Conservation (phyloP, 2,329 filamentous ascomycete species). For the Apiospora saccharicola region DNA sequence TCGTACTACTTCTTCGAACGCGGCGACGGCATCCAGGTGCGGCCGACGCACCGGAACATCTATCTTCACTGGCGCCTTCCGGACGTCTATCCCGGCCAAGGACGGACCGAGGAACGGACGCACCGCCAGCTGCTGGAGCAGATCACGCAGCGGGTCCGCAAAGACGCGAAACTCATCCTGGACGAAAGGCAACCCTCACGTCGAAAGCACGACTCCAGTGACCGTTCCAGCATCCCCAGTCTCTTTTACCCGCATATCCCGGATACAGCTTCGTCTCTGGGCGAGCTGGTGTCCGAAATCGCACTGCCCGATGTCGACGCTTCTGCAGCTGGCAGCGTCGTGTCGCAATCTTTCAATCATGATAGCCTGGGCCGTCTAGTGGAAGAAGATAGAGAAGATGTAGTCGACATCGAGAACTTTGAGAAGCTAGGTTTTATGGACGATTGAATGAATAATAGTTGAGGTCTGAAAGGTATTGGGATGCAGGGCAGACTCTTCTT, state of each 20-base stretch:
- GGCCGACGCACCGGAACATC: conserved; percentile 30
- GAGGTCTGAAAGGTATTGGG: too few species aligned
- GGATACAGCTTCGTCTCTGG: background rate
- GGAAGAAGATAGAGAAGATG: background rate
- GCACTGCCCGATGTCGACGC: background rate
- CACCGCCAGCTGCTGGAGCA: conserved; percentile 10
- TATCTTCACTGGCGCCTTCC: conserved; percentile 32
- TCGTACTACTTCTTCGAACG: conserved; percentile 32
- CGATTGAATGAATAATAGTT: too few species aligned
- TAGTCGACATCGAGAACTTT: background rate
- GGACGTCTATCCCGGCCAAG: conserved; percentile 20
- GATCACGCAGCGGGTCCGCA: conserved; percentile 20
- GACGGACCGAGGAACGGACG: background rate
- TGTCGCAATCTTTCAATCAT: background rate
- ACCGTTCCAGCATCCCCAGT: conserved; percentile 14
- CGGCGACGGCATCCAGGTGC: conserved; percentile 29
- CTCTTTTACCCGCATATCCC: background rate
- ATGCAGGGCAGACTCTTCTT: too few species aligned
- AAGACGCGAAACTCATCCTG: conserved; percentile 24
- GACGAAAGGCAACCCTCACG: conserved; percentile 19
- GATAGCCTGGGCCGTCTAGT: background rate
- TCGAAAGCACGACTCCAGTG: conserved; percentile 20
- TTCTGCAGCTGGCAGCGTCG: background rate
- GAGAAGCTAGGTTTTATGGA: too few species aligned
- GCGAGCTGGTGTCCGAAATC: background rate